phyloP scores from a whole-genome alignment of 129 eudicot species.

The Silybum marianum region DNA sequence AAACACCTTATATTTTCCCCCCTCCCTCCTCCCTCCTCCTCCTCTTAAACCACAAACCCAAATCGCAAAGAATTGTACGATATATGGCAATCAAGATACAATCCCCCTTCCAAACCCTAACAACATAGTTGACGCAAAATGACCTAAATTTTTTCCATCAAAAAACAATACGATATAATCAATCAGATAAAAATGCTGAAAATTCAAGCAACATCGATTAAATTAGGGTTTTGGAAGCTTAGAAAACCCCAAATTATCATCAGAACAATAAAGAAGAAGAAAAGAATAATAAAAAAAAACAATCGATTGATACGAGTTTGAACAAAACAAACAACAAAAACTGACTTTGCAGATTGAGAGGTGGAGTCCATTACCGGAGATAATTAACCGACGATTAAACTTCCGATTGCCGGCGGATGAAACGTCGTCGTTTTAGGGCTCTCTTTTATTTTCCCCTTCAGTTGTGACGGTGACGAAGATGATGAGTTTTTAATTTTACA shows the following conservation, averaged over 20 bases:
- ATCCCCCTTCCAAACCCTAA: conserved; percentile 54
- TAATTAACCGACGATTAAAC: neutral
- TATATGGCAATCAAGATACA: conserved; percentile 1
- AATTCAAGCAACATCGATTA: neutral
- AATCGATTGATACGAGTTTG: neutral
- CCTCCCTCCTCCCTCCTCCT: no score
- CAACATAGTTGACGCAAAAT: conserved; percentile 29
- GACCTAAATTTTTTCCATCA: conserved; percentile 37
- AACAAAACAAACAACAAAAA: neutral
- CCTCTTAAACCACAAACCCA: neutral
- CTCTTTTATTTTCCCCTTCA: neutral
- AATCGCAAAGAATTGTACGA: conserved; percentile 6
- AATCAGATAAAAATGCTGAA: conserved; percentile 12
- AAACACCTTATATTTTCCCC: conserved; percentile 24
- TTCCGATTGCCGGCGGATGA: conserved; percentile 36
- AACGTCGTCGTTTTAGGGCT: conserved; percentile 28
- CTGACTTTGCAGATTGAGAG: conserved; percentile 11
- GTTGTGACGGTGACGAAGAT: conserved; percentile 36
- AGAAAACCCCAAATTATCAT: conserved; percentile 6
- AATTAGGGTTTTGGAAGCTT: conserved; percentile 40
- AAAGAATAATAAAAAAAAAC: conserved; percentile 1
- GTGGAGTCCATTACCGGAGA: conserved; percentile 24
- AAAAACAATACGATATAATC: neutral
- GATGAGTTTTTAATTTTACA: conserved; percentile 23
- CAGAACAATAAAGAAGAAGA: conserved; percentile 18